A percentile compares a stretch with the other conserved stretches of the same genome.
These are phyloP conservation scores for Lupinus albus DNA, from an alignment of 306 rosid species.

Conservation along the genomic window DNA sequence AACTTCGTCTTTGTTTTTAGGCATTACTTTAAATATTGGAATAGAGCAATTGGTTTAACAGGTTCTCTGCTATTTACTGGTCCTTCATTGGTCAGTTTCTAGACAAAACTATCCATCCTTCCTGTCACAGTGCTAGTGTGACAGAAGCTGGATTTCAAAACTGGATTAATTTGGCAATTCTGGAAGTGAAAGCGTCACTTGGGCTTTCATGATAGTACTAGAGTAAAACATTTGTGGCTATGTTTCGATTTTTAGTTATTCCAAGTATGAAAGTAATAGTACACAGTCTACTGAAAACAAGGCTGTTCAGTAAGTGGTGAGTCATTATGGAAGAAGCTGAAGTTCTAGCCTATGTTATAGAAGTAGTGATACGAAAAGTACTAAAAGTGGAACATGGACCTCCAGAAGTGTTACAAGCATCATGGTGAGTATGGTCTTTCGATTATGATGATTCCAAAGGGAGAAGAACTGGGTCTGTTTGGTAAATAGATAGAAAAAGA, in stretches of 20 bases:
- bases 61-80: constrained; percentile 40
- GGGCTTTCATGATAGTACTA: constrained; percentile 34
- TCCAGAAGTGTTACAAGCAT: neutral
- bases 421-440: neutral
- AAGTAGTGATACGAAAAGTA: constrained; percentile 37
- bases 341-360: constrained; percentile 48
- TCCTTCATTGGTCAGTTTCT: constrained; percentile 37
- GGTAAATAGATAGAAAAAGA: neutral
- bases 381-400: neutral
- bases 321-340: constrained; percentile 40
- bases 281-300: constrained; percentile 25
- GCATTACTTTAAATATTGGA: constrained; percentile 35
- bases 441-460: neutral
- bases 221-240: constrained; percentile 39
- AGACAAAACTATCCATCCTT: constrained; percentile 34
- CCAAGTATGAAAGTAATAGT: constrained; percentile 36
- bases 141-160: constrained; percentile 35
- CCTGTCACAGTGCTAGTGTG: constrained; percentile 31
- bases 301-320: constrained; percentile 38
- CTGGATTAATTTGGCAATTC: constrained; percentile 34
- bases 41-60: constrained; percentile 42
- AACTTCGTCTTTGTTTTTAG: constrained; percentile 36
- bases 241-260: constrained; percentile 29
- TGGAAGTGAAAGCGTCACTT: constrained; percentile 32
- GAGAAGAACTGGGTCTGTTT: neutral